Conservation (phyloP, 2,329 filamentous ascomycete genomes). For the Orbilia ellipsospora region DNA sequence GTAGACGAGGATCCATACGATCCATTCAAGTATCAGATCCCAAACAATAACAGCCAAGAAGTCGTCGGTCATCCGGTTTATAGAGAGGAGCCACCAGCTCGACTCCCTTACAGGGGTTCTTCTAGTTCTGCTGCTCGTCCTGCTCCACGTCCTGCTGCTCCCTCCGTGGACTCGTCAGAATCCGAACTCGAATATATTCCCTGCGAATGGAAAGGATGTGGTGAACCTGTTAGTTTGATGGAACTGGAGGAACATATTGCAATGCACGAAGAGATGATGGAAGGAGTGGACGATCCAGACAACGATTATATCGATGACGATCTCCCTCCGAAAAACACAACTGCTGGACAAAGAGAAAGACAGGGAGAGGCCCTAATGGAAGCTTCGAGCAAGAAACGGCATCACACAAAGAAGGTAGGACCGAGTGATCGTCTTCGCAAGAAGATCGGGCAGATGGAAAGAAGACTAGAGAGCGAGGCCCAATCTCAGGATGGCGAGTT, state of each 20-base stretch:
- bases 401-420: conserved; percentile 37
- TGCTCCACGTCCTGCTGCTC: background rate
- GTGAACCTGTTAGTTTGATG: conserved; percentile 44
- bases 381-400: conserved; percentile 40
- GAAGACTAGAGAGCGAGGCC: conserved; percentile 39
- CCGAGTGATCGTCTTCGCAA: conserved; percentile 32
- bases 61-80: conserved; percentile 32
- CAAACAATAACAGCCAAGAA: conserved; percentile 46
- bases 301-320: conserved; percentile 16
- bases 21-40: conserved; percentile 46
- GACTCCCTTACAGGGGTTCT: background rate
- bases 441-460: conserved; percentile 42
- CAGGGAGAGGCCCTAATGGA: conserved; percentile 45
- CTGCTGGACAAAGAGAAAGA: conserved; percentile 22
- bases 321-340: background rate
- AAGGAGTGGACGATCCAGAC: conserved; percentile 20
- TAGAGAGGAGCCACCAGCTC: conserved; percentile 6
- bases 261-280: conserved; percentile 34
- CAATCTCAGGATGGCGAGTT: conserved; percentile 13
- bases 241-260: conserved; percentile 35
- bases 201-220: conserved; percentile 46
- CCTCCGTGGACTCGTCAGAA: background rate
- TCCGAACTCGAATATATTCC: conserved; percentile 31
- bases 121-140: background rate
- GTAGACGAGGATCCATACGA: conserved; percentile 38